phyloP scores from a whole-genome alignment of 495 filamentous ascomycete genomes.

The Penicillium flavigenum region DNA sequence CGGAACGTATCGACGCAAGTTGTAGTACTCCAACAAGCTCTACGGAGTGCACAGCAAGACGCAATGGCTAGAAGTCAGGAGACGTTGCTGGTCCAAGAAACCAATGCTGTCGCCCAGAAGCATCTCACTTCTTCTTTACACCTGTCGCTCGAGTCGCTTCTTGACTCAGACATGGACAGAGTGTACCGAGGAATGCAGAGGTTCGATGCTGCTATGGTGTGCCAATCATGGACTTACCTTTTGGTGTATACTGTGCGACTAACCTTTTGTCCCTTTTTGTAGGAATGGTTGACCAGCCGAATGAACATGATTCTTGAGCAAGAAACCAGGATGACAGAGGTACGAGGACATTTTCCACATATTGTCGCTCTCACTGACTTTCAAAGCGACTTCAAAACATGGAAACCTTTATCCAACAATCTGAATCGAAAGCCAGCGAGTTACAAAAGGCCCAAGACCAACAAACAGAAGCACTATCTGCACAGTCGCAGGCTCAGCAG shows the following conservation, averaged over 20 bases:
- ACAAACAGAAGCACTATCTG: conserved; percentile 37
- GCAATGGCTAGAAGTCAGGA: conserved; percentile 28
- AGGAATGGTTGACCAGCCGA: conserved; percentile 34
- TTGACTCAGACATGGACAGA: conserved; percentile 27
- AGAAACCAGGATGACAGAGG: conserved; percentile 36
- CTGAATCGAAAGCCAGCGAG: conserved; percentile 35
- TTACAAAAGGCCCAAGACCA: conserved; percentile 39
- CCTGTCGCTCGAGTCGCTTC: conserved; percentile 27
- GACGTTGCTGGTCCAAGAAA: conserved; percentile 24
- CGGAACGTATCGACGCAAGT: conserved; percentile 33
- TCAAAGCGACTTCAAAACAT: conserved; percentile 40
- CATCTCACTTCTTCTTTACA: conserved; percentile 35
- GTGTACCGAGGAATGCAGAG: conserved; percentile 32
- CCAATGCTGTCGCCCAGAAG: conserved; percentile 26
- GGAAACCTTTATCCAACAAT: conserved; percentile 35
- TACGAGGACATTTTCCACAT: conserved; percentile 13
- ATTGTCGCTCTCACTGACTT: conserved; percentile 16
- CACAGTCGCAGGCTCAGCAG: conserved; percentile 37
- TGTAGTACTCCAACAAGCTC: conserved; percentile 26
- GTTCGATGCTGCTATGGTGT: conserved; percentile 37
- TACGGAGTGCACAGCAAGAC: conserved; percentile 39
- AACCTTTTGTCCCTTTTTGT: neutral
- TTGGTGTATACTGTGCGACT: neutral
- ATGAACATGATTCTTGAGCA: conserved; percentile 33
- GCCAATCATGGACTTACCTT: neutral